These are phyloP conservation scores for Hanseniaspora jakobsenii DNA, from an alignment of 805 yeast genomes.

Conservation along the genomic window DNA sequence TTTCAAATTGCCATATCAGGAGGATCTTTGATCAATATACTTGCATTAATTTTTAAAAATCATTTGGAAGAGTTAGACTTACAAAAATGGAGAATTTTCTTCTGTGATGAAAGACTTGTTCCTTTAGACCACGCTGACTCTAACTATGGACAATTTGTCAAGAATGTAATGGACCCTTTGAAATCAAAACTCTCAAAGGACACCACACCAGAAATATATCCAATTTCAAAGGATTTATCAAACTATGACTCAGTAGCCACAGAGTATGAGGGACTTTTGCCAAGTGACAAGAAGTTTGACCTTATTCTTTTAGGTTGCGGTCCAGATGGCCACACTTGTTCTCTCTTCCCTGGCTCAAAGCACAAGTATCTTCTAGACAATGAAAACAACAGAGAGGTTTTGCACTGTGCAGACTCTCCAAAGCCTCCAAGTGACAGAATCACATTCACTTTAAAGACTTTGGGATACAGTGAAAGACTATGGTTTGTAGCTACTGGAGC, in stretches of 20 bases:
- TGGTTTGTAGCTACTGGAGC: slow-evolving; percentile 87
- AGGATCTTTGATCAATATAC: slow-evolving; percentile 71
- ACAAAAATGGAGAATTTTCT: slow-evolving; percentile 68
- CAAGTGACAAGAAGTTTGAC: slow-evolving; percentile 37
- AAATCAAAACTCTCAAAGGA: slow-evolving; percentile 24
- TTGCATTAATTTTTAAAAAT: slow-evolving; percentile 43
- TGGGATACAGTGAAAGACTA: slow-evolving; percentile 37
- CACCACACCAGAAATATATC: slow-evolving; percentile 45
- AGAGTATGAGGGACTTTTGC: slow-evolving; percentile 50
- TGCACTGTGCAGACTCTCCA: slow-evolving; percentile 70
- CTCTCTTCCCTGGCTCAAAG: slow-evolving; percentile 62
- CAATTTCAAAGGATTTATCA: slow-evolving; percentile 53
- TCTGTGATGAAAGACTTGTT: slow-evolving; percentile 85
- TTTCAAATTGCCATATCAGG: slow-evolving; percentile 82
- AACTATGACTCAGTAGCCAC: slow-evolving; percentile 44
- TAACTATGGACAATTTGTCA: slow-evolving; percentile 69
- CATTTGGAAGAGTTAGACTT: slow-evolving; percentile 41
- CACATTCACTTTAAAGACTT: slow-evolving; percentile 71
- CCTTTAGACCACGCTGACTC: slow-evolving; percentile 73
- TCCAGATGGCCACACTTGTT: slow-evolving; percentile 93
- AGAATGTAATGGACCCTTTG: slow-evolving; percentile 35
- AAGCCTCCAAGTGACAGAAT: slow-evolving; percentile 90
- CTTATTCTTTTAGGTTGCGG: slow-evolving; percentile 78
- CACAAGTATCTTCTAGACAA: slow-evolving; percentile 44
- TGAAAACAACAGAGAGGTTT: slow-evolving; percentile 42